Conservation (phyloP, 352 stramenopile species). For the Globisporangium mamillatum region DNA sequence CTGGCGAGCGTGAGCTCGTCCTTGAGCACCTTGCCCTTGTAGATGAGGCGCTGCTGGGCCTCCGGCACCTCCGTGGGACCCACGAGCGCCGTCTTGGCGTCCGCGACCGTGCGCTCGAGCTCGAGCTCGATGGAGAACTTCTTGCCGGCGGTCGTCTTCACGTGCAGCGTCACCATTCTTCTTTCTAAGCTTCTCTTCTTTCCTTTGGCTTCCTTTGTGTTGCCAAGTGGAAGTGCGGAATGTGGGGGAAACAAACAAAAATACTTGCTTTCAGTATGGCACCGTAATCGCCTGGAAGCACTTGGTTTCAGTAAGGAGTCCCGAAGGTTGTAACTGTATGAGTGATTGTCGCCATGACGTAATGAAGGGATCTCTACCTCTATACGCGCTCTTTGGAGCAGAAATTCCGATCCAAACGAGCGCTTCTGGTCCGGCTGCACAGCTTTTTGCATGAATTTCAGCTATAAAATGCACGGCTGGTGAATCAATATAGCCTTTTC, state of each 20-base stretch:
- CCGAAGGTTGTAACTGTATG: background rate
- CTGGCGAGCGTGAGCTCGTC: constrained; percentile 81
- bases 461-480: no score
- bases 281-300: background rate
- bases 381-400: background rate
- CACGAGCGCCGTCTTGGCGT: constrained; percentile 80
- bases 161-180: constrained; percentile 68
- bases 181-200: background rate
- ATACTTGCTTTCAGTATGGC: constrained; percentile 3
- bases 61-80: constrained; percentile 60
- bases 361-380: background rate
- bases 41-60: constrained; percentile 85
- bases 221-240: background rate
- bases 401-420: no score
- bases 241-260: background rate
- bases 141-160: constrained; percentile 83
- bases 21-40: constrained; percentile 90
- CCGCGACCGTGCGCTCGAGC: constrained; percentile 63
- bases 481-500: no score
- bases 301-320: background rate
- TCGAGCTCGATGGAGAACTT: constrained; percentile 76
- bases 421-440: no score
- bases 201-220: background rate
- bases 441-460: no score
- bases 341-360: constrained; percentile 4